Conservation (phyloP, 2,329 filamentous ascomycete genomes). For the Paramyrothecium sp. region DNA sequence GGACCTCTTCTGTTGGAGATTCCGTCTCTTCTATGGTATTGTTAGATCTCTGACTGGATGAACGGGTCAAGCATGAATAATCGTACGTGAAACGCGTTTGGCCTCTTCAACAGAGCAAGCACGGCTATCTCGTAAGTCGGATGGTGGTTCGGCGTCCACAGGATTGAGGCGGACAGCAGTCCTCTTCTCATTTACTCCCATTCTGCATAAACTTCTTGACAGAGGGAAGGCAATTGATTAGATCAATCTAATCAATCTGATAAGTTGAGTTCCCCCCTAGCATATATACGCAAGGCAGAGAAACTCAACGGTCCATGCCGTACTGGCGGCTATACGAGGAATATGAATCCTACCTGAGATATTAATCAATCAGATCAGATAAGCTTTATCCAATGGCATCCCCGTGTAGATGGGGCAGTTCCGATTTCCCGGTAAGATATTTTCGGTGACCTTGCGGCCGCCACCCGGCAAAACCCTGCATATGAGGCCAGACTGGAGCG, state of each 20-base stretch:
- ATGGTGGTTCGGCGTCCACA: background rate
- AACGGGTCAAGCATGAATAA: background rate
- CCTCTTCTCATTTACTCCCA: background rate
- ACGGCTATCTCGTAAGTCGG: background rate
- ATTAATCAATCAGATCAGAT: no score
- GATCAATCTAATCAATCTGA: background rate
- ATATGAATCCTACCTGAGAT: no score
- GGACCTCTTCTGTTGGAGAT: constrained; percentile 18
- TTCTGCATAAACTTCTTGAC: background rate
- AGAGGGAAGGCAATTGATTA: background rate
- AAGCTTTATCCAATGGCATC: no score
- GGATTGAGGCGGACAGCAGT: background rate
- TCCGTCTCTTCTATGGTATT: constrained; percentile 8
- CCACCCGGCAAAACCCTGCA: no score
- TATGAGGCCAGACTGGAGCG: no score
- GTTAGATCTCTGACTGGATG: background rate
- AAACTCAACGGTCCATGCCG: background rate
- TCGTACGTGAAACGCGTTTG: background rate
- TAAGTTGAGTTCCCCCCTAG: background rate
- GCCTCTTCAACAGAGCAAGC: background rate
- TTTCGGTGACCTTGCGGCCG: no score
- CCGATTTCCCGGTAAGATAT: no score
- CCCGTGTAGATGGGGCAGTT: no score
- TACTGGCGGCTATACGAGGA: no score
- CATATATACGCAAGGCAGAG: background rate